Evolutionary conservation across 2,329 filamentous ascomycete species (phyloP).

Genomic region (Fusarium sp.): DNA sequence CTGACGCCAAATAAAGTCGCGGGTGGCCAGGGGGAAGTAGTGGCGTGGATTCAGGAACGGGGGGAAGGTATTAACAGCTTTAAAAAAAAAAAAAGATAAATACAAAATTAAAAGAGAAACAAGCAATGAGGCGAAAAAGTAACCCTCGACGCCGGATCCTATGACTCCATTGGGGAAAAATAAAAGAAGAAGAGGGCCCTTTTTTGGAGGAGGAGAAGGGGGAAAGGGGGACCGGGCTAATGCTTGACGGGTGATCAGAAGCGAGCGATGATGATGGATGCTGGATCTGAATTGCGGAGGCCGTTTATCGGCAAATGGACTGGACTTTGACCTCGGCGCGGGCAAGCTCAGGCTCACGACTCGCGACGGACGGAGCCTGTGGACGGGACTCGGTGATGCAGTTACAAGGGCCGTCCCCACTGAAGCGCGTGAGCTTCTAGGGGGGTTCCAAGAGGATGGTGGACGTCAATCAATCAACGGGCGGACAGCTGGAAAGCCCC

Average conservation of each 20-base stretch:
- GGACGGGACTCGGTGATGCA: slow-evolving; percentile 15
- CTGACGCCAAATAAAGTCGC: slow-evolving; percentile 8
- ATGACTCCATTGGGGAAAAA: slow-evolving; percentile 36
- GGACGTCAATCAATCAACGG: not conserved
- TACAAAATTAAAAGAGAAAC: not conserved
- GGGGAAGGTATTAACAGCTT: slow-evolving; percentile 1
- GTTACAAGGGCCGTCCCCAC: slow-evolving; percentile 32
- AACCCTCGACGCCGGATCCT: slow-evolving; percentile 27
- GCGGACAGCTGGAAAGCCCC: not conserved
- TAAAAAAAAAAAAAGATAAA: not conserved
- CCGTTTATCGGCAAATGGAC: slow-evolving; percentile 31
- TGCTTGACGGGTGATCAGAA: slow-evolving; percentile 28
- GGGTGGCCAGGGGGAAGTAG: slow-evolving; percentile 15
- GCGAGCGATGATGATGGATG: slow-evolving; percentile 33
- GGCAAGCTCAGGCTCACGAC: not conserved
- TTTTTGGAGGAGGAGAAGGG: not conserved
- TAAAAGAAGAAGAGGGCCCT: slow-evolving; percentile 23
- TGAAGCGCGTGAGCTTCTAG: slow-evolving; percentile 14
- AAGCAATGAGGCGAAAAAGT: slow-evolving; percentile 4
- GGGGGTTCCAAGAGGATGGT: not conserved
- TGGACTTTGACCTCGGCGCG: slow-evolving; percentile 33
- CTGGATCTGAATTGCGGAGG: slow-evolving; percentile 31
- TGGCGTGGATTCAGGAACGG: not conserved
- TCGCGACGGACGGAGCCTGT: slow-evolving; percentile 6
- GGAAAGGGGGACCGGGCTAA: slow-evolving; percentile 18